phyloP scores from a whole-genome alignment of 139 green algal genomes.

The Gonium pectorale region DNA sequence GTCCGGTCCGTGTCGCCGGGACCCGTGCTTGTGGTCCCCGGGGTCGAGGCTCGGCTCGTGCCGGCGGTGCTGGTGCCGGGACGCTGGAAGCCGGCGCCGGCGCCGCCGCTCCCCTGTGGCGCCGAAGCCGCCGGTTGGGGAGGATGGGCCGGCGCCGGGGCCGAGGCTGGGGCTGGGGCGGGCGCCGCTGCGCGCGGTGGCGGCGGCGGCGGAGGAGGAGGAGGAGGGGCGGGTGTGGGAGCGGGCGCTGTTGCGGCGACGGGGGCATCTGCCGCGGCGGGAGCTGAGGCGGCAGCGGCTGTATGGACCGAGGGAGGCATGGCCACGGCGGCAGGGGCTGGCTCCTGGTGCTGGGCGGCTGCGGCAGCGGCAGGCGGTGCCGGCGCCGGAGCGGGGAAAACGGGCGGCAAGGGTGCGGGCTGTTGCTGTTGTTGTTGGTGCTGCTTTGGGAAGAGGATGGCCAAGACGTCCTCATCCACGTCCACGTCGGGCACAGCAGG shows the following conservation, averaged over 20 bases:
- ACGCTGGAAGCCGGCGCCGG: background rate
- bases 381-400: background rate
- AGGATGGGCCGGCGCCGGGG: background rate
- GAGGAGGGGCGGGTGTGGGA: background rate
- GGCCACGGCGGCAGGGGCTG: background rate
- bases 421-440: background rate
- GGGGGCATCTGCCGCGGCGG: background rate
- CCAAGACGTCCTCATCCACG: too few species aligned
- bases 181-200: background rate
- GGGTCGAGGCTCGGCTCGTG: slow-evolving; percentile 10
- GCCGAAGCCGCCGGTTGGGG: background rate
- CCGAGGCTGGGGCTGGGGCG: background rate
- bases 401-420: background rate
- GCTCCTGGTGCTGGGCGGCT: background rate
- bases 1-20: too few species aligned
- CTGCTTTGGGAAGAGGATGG: too few species aligned
- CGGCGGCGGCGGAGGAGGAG: background rate
- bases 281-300: background rate
- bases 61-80: background rate
- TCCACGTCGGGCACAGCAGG: too few species aligned
- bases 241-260: background rate
- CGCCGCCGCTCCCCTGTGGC: background rate
- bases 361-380: background rate
- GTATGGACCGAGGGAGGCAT: background rate
- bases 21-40: slow-evolving; percentile 23